Evolutionary conservation across 495 filamentous ascomycete genomes (phyloP), one percentile per base, ranked within the genome.

Genomic region (Podospora appendiculata): DNA sequence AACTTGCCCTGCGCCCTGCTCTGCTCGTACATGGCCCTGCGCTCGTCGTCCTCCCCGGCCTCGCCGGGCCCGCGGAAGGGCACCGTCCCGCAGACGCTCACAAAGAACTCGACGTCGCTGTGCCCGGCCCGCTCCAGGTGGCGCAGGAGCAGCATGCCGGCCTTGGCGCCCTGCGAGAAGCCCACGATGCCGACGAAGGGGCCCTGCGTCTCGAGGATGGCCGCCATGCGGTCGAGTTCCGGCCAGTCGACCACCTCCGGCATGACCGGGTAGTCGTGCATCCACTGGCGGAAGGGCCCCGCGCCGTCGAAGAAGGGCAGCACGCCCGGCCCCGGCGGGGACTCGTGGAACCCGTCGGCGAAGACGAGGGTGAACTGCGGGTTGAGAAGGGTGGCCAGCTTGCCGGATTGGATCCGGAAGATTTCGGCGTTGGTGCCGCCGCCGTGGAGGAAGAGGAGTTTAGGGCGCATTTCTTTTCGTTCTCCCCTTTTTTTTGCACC

Each of bases 121-220:
- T 46, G 50, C 12, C 42, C 45, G 36, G 45, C 38, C 40, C 41
- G 18, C 56, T 64, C 61, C 8, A 64, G 48, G 17, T 47, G 25
- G 9, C 63, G 41, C 5, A 58, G 36, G 8, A 66, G 52, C 25
- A 62, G 51, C 14, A 56, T 51, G 14, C 49, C 61, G 2, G 57
- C 57, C 45, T 66, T 66, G 1, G 58, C 63, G 6, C 65, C 65
- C 39, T 64, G 61, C 9, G 63, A 66, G 32, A 68, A 66, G 25
- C 50, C 65, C 0, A 68, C 47, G 5, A 68, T n/a, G 9, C 65
- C 65, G 1, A 64, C 60, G 25, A 64, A 58, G 0, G 58, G 58
- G 1, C 58, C 60, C 10, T 61, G 32, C 16, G 25, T 9, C 11
- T 47, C 38, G 41, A 53, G 54, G 5, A 45, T 19, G 9, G 19